These are phyloP conservation scores for Cladosporium colombiae DNA, from an alignment of 2,329 filamentous ascomycete genomes.

Conservation along the genomic window DNA sequence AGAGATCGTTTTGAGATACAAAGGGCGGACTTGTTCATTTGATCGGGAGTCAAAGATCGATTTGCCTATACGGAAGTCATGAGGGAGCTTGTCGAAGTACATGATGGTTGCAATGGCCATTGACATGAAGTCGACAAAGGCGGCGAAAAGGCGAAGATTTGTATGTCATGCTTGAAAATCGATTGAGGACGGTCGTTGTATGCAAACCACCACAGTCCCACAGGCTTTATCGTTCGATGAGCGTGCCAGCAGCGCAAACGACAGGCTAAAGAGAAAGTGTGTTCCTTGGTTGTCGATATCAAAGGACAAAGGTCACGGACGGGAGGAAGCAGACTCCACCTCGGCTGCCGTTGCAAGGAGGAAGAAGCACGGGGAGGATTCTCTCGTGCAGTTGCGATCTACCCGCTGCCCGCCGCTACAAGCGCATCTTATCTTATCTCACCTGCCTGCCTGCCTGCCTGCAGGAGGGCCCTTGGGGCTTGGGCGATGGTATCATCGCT, in stretches of 20 bases:
- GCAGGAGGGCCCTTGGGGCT: too few relatives aligned
- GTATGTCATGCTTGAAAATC: too few relatives aligned
- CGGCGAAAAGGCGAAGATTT: too few relatives aligned
- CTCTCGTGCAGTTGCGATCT: not conserved
- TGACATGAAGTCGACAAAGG: not conserved
- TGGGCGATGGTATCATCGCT: constrained; percentile 7
- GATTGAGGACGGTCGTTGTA: not conserved
- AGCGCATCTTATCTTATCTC: constrained; percentile 4
- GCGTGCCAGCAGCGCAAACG: not conserved
- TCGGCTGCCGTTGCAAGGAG: not conserved
- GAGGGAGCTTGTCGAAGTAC: not conserved
- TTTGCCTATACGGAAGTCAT: not conserved
- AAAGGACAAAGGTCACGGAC: not conserved
- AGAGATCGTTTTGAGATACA: not conserved
- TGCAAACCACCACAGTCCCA: not conserved
- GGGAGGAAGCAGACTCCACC: not conserved
- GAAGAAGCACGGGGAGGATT: not conserved
- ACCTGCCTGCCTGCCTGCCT: not conserved
- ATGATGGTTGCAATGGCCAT: not conserved
- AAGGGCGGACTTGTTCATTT: not conserved
- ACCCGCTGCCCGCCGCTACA: not conserved
- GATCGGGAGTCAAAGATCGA: not conserved
- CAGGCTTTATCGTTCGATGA: not conserved
- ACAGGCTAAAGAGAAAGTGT: not conserved
- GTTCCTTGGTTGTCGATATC: not conserved